Evolutionary conservation across 805 yeast species (phyloP).

Genomic region (Ogataea glucozyma): DNA sequence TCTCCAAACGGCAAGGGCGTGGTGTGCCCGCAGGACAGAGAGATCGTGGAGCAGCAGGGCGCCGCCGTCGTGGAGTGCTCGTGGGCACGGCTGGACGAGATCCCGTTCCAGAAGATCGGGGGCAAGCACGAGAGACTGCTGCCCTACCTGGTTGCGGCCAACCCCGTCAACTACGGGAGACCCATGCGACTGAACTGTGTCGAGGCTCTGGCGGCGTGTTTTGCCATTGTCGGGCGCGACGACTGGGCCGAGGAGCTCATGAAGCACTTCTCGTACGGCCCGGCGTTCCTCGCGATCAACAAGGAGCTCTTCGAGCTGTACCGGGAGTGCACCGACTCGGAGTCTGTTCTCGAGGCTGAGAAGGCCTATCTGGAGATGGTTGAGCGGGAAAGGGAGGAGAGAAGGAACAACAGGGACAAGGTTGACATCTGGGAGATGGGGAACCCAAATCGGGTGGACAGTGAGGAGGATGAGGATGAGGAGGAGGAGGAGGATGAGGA

Average conservation of each 20-base stretch:
- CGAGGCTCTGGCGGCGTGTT: constrained; percentile 96
- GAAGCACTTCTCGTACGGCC: constrained; percentile 89
- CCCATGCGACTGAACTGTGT: constrained; percentile 97
- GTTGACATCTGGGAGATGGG: constrained; percentile 80
- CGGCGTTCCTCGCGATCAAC: constrained; percentile 80
- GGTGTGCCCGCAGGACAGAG: constrained; percentile 84
- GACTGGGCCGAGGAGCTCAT: constrained; percentile 86
- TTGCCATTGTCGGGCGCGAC: constrained; percentile 85
- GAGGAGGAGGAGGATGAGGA: constrained; percentile 30
- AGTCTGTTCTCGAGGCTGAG: constrained; percentile 70
- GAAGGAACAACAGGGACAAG: constrained; percentile 52
- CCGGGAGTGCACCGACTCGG: constrained; percentile 77
- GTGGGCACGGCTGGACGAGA: constrained; percentile 96
- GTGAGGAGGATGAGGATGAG: constrained; percentile 23
- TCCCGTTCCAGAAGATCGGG: constrained; percentile 92
- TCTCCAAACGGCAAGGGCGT: constrained; percentile 90
- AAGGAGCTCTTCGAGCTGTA: constrained; percentile 74
- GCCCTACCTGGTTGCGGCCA: constrained; percentile 94
- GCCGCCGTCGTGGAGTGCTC: constrained; percentile 99
- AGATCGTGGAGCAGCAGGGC: constrained; percentile 74
- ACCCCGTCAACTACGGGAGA: constrained; percentile 93
- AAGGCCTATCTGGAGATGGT: constrained; percentile 68
- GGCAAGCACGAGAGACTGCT: constrained; percentile 83
- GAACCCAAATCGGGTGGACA: constrained; percentile 58
- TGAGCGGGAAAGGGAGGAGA: constrained; percentile 63